These are phyloP conservation scores for Aspergillus cejpii DNA, from an alignment of 2,329 filamentous ascomycete genomes.

Conservation along the genomic window DNA sequence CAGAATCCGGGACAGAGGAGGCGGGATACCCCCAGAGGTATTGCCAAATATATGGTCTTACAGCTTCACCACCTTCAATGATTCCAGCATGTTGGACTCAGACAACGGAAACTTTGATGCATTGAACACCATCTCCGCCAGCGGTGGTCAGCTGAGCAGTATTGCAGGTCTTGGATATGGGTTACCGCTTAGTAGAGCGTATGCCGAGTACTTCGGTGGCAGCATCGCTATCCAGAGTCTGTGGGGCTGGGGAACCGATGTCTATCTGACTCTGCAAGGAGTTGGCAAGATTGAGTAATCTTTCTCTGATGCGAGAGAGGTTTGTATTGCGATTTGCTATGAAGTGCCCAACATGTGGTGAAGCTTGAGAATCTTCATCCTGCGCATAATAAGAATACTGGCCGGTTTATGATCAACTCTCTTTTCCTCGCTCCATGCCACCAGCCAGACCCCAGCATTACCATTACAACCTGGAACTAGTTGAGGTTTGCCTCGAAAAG, in stretches of 20 bases:
- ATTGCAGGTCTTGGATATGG: conserved; percentile 94
- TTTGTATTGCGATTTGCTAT: background rate
- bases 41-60: conserved; percentile 91
- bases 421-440: background rate
- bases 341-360: background rate
- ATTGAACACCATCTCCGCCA: conserved; percentile 66
- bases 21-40: conserved; percentile 80
- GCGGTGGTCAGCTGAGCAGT: conserved; percentile 66
- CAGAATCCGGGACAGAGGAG: conserved; percentile 89
- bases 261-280: conserved; percentile 57
- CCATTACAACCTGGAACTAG: conserved; percentile 8
- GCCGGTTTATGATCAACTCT: background rate
- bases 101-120: conserved; percentile 57
- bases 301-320: too few relatives aligned
- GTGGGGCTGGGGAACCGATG: conserved; percentile 80
- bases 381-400: too few relatives aligned
- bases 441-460: background rate
- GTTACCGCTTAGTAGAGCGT: conserved; percentile 79
- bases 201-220: conserved; percentile 96
- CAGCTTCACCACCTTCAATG: conserved; percentile 90
- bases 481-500: conserved; percentile 7
- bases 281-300: conserved; percentile 47
- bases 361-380: too few relatives aligned
- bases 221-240: conserved; percentile 92
- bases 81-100: conserved; percentile 48